phyloP scores from a whole-genome alignment of 1,284 basidiomycete species.

The Ustilago shanxiensis region DNA sequence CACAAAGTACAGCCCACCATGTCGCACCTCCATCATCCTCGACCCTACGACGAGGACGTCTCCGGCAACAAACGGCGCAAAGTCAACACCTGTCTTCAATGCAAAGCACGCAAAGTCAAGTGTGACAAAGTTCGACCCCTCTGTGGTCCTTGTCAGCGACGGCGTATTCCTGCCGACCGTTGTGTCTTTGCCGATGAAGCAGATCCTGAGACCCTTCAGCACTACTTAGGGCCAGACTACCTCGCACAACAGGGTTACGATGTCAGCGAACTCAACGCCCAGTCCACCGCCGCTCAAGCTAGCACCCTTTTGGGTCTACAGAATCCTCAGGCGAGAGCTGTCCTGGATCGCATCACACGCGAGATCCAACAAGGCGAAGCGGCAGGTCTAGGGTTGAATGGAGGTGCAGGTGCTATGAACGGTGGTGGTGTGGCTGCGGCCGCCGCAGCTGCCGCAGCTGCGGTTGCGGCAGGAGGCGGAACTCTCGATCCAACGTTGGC shows the following conservation, averaged over 20 bases:
- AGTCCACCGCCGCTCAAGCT: slow-evolving; percentile 3
- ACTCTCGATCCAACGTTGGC: slow-evolving; percentile 20
- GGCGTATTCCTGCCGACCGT: slow-evolving; percentile 55
- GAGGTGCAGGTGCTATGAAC: not conserved
- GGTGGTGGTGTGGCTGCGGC: slow-evolving; percentile 8
- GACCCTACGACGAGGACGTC: slow-evolving; percentile 40
- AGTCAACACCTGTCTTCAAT: slow-evolving; percentile 67
- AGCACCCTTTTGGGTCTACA: slow-evolving; percentile 40
- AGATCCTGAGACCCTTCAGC: slow-evolving; percentile 50
- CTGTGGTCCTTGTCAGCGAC: slow-evolving; percentile 65
- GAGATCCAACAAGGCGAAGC: slow-evolving; percentile 46
- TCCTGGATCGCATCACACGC: slow-evolving; percentile 59
- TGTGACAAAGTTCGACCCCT: slow-evolving; percentile 65
- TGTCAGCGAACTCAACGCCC: slow-evolving; percentile 20
- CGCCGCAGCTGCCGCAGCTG: slow-evolving; percentile 16
- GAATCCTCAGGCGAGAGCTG: slow-evolving; percentile 50
- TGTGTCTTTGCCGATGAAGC: slow-evolving; percentile 62
- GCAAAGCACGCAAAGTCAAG: slow-evolving; percentile 63
- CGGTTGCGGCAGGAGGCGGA: slow-evolving; percentile 16
- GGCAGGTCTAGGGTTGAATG: slow-evolving; percentile 14
- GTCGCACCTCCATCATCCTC: slow-evolving; percentile 40
- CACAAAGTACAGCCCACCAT: slow-evolving; percentile 1
- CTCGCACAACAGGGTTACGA: slow-evolving; percentile 42
- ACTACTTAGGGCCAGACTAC: slow-evolving; percentile 42
- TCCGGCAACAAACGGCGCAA: slow-evolving; percentile 60